Conservation (phyloP, 2,329 filamentous ascomycete species). For the Intubia oerlemansii region DNA sequence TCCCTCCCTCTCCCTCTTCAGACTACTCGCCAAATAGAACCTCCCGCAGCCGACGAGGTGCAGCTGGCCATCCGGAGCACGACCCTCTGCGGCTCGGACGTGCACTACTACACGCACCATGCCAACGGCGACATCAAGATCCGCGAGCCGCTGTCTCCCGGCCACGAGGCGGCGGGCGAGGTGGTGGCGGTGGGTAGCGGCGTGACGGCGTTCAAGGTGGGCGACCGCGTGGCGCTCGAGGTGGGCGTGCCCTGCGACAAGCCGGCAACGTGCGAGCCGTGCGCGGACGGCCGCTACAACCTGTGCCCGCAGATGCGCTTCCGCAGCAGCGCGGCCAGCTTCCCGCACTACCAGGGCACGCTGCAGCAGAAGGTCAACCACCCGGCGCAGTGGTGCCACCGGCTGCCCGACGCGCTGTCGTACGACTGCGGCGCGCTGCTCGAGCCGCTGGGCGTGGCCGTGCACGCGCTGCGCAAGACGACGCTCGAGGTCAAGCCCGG, state of each 20-base stretch:
- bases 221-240: constrained; percentile 47
- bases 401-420: constrained; percentile 23
- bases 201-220: constrained; percentile 34
- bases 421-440: constrained; percentile 31
- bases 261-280: constrained; percentile 12
- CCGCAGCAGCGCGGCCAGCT: constrained; percentile 9
- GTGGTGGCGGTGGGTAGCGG: constrained; percentile 31
- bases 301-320: no score
- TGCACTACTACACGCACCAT: constrained; percentile 17
- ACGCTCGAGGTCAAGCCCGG: constrained; percentile 20
- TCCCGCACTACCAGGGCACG: constrained; percentile 13
- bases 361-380: no score
- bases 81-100: constrained; percentile 40
- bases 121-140: constrained; percentile 36
- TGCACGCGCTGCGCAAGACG: constrained; percentile 35
- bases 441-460: constrained; percentile 36
- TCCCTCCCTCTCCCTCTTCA: no score
- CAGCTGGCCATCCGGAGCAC: no score
- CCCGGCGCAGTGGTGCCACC: constrained; percentile 12
- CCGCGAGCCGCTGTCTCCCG: constrained; percentile 24
- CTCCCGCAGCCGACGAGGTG: no score
- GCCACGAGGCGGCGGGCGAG: constrained; percentile 44
- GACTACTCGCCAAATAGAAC: no score
- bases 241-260: constrained; percentile 28
- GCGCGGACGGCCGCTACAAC: no score